Conservation (phyloP, 2,329 filamentous ascomycete species). For the Blastomyces silverae region DNA sequence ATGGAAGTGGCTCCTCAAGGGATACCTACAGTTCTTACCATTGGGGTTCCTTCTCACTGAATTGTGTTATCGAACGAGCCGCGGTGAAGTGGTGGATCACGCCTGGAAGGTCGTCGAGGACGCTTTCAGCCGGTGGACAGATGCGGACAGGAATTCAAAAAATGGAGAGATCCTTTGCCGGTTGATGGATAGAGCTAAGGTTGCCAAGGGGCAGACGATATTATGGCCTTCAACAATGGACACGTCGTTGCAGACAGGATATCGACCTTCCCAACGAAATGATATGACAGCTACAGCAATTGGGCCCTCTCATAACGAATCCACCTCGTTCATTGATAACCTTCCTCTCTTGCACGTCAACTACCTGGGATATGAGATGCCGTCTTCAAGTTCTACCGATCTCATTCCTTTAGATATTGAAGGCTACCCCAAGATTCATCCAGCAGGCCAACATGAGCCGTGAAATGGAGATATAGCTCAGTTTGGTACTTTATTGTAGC, state of each 20-base stretch:
- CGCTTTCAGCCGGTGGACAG: slow-evolving; percentile 8
- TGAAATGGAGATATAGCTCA: background rate
- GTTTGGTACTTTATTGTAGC: background rate
- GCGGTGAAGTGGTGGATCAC: background rate
- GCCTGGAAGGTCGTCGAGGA: background rate
- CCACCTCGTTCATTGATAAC: background rate
- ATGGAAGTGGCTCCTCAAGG: slow-evolving; percentile 23
- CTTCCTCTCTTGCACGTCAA: background rate
- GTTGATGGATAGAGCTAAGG: slow-evolving; percentile 10
- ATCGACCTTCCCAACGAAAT: background rate
- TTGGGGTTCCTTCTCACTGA: slow-evolving; percentile 20
- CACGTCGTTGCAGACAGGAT: background rate
- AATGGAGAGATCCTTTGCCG: slow-evolving; percentile 8
- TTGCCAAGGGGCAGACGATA: background rate
- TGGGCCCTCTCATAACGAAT: background rate
- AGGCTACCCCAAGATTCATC: background rate
- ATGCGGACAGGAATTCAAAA: slow-evolving; percentile 12
- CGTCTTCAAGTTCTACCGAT: background rate
- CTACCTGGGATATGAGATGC: background rate
- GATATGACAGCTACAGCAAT: background rate
- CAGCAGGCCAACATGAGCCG: background rate
- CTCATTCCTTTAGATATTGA: background rate
- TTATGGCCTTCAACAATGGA: background rate
- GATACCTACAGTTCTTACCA: slow-evolving; percentile 22
- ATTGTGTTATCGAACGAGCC: slow-evolving; percentile 8